Evolutionary conservation across 1,139 yeast species (phyloP).

Genomic region (Geotrichum candidum): DNA sequence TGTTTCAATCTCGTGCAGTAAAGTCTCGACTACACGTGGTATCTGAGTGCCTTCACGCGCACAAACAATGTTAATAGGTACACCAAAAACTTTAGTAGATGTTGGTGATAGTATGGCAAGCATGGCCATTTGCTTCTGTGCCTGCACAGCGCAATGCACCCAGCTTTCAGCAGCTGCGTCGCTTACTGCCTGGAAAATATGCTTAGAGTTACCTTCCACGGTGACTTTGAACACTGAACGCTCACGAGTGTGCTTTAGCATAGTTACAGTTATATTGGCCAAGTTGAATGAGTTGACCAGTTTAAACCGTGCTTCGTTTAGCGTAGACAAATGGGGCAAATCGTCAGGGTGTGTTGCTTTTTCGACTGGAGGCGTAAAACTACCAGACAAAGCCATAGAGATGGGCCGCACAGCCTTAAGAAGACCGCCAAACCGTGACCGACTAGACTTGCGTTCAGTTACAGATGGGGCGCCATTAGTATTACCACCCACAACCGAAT

Average conservation of each 20-base stretch:
- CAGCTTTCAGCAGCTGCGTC: slow-evolving; percentile 67
- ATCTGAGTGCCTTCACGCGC: slow-evolving; percentile 55
- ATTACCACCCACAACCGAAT: neutral
- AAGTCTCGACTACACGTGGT: slow-evolving; percentile 60
- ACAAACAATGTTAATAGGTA: slow-evolving; percentile 73
- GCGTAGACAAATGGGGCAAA: slow-evolving; percentile 49
- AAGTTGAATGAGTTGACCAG: slow-evolving; percentile 53
- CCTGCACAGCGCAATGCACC: slow-evolving; percentile 46
- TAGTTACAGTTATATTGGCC: slow-evolving; percentile 36
- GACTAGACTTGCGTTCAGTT: neutral
- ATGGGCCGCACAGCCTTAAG: slow-evolving; percentile 40
- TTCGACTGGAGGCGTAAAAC: slow-evolving; percentile 32
- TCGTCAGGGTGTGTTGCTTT: slow-evolving; percentile 48
- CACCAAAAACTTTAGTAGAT: slow-evolving; percentile 66
- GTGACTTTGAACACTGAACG: slow-evolving; percentile 55
- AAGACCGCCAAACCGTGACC: slow-evolving; percentile 33
- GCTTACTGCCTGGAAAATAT: slow-evolving; percentile 54
- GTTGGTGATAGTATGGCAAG: slow-evolving; percentile 31
- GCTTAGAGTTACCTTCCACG: slow-evolving; percentile 47
- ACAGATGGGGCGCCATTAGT: neutral
- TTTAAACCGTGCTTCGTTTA: slow-evolving; percentile 46
- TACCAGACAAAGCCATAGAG: slow-evolving; percentile 36
- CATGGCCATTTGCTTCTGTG: slow-evolving; percentile 39
- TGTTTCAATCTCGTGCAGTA: slow-evolving; percentile 69
- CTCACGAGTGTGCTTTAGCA: slow-evolving; percentile 25